Conservation (phyloP, 306 rosid species). For the Pterocarpus macrocarpus region DNA sequence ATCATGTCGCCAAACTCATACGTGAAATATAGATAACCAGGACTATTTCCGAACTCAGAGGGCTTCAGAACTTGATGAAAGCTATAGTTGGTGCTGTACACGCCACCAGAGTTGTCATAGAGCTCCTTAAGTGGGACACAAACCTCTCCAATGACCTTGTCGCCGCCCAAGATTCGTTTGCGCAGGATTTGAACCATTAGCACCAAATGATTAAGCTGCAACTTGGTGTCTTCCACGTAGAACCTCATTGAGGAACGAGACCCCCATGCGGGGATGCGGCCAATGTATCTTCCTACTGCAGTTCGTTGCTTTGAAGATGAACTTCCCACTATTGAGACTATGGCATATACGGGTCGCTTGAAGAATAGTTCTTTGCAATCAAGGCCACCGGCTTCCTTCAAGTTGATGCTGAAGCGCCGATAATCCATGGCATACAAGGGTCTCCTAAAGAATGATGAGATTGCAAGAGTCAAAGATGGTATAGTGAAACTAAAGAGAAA, state of each 20-base stretch:
- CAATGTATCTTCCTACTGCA: background rate
- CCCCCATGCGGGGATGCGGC: background rate
- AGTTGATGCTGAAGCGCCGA: constrained; percentile 16
- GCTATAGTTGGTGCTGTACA: background rate
- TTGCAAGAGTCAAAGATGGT: too few relatives aligned
- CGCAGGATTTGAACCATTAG: constrained; percentile 21
- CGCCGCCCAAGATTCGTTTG: background rate
- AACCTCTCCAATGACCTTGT: constrained; percentile 24
- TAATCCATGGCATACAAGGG: constrained; percentile 20
- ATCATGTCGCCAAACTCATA: background rate
- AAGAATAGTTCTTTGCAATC: background rate
- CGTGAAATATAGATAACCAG: background rate
- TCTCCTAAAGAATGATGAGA: too few relatives aligned
- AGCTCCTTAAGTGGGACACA: constrained; percentile 19
- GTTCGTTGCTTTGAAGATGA: constrained; percentile 8
- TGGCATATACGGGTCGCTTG: constrained; percentile 11
- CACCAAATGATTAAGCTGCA: constrained; percentile 20
- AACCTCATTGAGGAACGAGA: constrained; percentile 32
- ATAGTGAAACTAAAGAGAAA: too few relatives aligned
- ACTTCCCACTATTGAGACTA: constrained; percentile 17
- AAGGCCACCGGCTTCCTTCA: constrained; percentile 23
- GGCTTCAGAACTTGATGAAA: background rate
- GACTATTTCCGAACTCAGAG: background rate
- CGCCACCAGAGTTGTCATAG: background rate
- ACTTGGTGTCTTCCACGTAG: constrained; percentile 34